Evolutionary conservation across 805 yeast species (phyloP).

Genomic region (Teunomyces atbi): DNA sequence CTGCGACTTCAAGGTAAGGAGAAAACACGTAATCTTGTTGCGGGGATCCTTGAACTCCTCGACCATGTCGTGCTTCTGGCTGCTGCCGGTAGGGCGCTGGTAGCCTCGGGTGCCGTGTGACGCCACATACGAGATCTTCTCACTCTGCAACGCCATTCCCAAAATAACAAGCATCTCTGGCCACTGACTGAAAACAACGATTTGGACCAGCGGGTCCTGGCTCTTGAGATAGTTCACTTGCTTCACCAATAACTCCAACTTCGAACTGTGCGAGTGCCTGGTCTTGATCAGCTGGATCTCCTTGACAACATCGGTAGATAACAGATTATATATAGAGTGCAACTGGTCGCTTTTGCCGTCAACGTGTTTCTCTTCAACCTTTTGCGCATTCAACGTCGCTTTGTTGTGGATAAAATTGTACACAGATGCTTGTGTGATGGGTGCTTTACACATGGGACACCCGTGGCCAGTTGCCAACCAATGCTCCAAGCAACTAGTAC

Average conservation of each 20-base stretch:
- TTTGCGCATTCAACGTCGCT: conserved; percentile 49
- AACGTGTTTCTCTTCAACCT: conserved; percentile 29
- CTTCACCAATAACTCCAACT: conserved; percentile 77
- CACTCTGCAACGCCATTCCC: conserved; percentile 60
- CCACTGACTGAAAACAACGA: conserved; percentile 90
- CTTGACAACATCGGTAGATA: conserved; percentile 40
- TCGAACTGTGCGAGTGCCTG: conserved; percentile 66
- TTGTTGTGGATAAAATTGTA: conserved; percentile 67
- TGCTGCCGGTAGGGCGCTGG: conserved; percentile 13
- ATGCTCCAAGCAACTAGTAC: conserved; percentile 71
- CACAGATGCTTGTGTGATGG: conserved; percentile 48
- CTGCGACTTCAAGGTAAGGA: conserved; percentile 80
- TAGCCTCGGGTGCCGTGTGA: conserved; percentile 43
- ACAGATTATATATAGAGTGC: conserved; percentile 44
- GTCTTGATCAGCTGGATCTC: conserved; percentile 41
- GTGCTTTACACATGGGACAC: conserved; percentile 83
- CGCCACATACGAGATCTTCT: conserved; percentile 57
- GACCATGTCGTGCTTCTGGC: conserved; percentile 38
- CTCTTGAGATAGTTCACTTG: conserved; percentile 64
- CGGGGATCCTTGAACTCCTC: conserved; percentile 58
- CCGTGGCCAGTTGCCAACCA: conserved; percentile 61
- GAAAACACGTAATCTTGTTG: conserved; percentile 71
- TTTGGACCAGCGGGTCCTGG: conserved; percentile 64
- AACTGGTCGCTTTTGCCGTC: conserved; percentile 15
- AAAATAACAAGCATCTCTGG: conserved; percentile 66